Percentiles rank a stretch among this genome's conserved stretches.
These are phyloP conservation scores for Rhododendron molle DNA, from an alignment of 148 eudicot genomes.

Conservation along the genomic window DNA sequence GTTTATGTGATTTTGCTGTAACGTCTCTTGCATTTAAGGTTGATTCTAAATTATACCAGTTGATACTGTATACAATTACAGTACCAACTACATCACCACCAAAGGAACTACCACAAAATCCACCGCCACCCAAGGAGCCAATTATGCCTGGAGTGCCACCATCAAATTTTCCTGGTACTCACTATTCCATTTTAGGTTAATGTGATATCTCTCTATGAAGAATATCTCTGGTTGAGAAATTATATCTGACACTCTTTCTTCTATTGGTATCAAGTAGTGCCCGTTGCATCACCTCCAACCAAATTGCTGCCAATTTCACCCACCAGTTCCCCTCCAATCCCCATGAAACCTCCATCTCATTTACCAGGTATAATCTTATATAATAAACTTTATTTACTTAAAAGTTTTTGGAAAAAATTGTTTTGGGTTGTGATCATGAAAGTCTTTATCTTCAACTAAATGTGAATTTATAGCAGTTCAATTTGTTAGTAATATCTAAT, in stretches of 20 bases:
- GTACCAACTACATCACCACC: constrained; percentile 20
- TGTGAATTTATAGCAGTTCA: neutral
- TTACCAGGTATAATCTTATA: constrained; percentile 21
- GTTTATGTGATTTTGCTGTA: neutral
- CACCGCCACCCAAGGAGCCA: constrained; percentile 15
- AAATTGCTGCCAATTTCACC: constrained; percentile 22
- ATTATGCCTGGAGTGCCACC: constrained; percentile 19
- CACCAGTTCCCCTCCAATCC: constrained; percentile 11
- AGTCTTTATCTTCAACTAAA: neutral
- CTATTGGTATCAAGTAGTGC: constrained; percentile 9
- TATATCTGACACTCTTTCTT: neutral
- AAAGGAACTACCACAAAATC: constrained; percentile 14
- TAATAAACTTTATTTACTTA: neutral
- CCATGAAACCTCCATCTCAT: constrained; percentile 28
- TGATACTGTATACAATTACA: neutral
- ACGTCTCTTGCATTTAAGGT: neutral
- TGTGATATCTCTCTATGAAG: neutral
- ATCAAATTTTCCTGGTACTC: constrained; percentile 24
- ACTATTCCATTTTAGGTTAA: neutral
- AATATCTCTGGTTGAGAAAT: neutral
- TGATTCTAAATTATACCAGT: neutral
- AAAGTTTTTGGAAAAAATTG: neutral
- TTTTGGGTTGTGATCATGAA: neutral
- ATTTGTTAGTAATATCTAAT: neutral
- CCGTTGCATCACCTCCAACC: constrained; percentile 26